phyloP scores from a whole-genome alignment of 805 yeast genomes.

The Nakazawaea pomicola region DNA sequence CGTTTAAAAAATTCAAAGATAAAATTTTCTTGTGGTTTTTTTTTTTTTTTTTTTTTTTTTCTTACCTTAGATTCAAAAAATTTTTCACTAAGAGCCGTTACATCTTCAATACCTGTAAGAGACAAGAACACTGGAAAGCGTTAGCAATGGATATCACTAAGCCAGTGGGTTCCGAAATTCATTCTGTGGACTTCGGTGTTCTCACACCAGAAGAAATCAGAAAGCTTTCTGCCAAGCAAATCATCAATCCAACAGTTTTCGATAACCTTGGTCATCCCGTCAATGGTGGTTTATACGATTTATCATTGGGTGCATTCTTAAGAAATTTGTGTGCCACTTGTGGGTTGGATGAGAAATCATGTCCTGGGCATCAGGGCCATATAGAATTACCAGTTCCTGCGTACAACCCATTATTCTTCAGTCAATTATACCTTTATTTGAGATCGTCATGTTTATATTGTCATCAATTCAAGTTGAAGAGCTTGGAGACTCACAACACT shows the following conservation, averaged over 20 bases:
- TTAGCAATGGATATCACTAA: constrained; percentile 84
- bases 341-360: constrained; percentile 87
- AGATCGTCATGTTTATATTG: constrained; percentile 88
- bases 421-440: constrained; percentile 79
- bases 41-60: constrained; percentile 1
- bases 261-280: constrained; percentile 96
- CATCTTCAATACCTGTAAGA: too few relatives aligned
- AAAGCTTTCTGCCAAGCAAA: constrained; percentile 86
- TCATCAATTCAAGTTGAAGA: constrained; percentile 71
- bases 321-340: constrained; percentile 90
- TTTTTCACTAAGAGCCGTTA: too few relatives aligned
- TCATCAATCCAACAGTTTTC: constrained; percentile 92
- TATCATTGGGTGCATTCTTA: constrained; percentile 91
- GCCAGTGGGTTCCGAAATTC: constrained; percentile 93
- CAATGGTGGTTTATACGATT: constrained; percentile 88
- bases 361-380: constrained; percentile 99
- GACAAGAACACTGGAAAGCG: background rate
- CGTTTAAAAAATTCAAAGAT: too few relatives aligned
- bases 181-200: constrained; percentile 88
- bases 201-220: constrained; percentile 78
- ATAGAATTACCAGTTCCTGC: constrained; percentile 95
- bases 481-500: constrained; percentile 66
- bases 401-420: constrained; percentile 91
- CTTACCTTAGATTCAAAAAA: too few relatives aligned
- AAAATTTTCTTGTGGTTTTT: constrained; percentile 6